A percentile compares a stretch with the other conserved stretches of the same genome.
phyloP scores from a whole-genome alignment of 805 yeast genomes.

The Brettanomyces naardenensis region DNA sequence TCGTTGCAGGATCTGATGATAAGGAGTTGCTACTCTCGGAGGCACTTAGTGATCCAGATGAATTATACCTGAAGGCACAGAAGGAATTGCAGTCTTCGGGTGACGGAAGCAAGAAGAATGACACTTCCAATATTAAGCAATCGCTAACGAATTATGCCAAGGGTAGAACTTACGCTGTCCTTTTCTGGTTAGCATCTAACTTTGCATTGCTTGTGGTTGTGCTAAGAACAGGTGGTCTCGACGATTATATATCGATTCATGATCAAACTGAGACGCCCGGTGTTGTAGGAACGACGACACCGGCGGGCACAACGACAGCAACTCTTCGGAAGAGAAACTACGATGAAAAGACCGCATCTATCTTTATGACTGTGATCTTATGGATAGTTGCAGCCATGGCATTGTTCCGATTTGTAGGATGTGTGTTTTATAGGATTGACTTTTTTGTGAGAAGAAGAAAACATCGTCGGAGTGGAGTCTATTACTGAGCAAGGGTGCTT shows the following conservation, averaged over 20 bases:
- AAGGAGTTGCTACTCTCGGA: slow-evolving; percentile 21
- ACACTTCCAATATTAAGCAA: slow-evolving; percentile 10
- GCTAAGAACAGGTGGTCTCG: slow-evolving; percentile 73
- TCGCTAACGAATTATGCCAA: slow-evolving; percentile 72
- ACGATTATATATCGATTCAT: slow-evolving; percentile 24
- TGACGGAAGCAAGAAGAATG: slow-evolving; percentile 32
- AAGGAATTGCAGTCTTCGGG: slow-evolving; percentile 30
- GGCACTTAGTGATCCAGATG: slow-evolving; percentile 24
- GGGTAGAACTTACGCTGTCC: slow-evolving; percentile 79
- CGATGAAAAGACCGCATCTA: slow-evolving; percentile 17
- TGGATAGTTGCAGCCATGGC: slow-evolving; percentile 93
- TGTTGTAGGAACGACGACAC: slow-evolving; percentile 1
- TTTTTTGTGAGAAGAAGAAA: slow-evolving; percentile 14
- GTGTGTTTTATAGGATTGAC: slow-evolving; percentile 39
- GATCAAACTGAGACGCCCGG: slow-evolving; percentile 14
- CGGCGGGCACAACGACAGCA: slow-evolving; percentile 20
- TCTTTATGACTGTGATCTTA: slow-evolving; percentile 73
- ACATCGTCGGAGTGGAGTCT: slow-evolving; percentile 10
- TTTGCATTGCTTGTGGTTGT: slow-evolving; percentile 74
- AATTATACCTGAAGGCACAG: slow-evolving; percentile 19
- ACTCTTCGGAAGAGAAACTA: slow-evolving; percentile 20
- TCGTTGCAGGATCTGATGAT: slow-evolving; percentile 14
- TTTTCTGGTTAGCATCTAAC: slow-evolving; percentile 81
- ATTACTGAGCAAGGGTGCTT: slow-evolving; percentile 6
- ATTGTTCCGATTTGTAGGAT: slow-evolving; percentile 68